phyloP scores from a whole-genome alignment of 257 asterid genomes.

The Solanum dulcamara region DNA sequence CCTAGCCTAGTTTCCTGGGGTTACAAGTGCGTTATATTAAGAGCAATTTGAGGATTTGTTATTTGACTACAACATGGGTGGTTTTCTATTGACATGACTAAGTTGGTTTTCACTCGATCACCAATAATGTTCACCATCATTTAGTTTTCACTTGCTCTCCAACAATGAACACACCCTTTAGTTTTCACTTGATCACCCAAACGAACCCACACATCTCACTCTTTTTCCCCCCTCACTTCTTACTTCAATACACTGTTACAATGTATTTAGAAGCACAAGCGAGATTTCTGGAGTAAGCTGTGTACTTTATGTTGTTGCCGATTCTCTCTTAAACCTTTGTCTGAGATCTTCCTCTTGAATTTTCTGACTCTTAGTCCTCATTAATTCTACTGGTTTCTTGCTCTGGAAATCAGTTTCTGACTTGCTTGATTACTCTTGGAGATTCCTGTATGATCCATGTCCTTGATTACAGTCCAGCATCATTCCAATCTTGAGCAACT shows the following conservation, averaged over 20 bases:
- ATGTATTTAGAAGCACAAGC: not conserved
- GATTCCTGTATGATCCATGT: not conserved
- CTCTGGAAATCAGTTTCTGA: not conserved
- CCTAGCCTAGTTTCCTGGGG: not conserved
- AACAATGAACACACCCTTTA: not conserved
- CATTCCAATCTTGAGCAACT: not conserved
- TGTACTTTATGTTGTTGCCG: not conserved
- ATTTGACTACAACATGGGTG: not conserved
- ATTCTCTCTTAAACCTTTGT: not conserved
- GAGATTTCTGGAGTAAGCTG: not conserved
- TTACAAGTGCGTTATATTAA: not conserved
- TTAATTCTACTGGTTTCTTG: not conserved
- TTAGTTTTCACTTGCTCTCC: not conserved
- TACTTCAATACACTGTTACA: not conserved
- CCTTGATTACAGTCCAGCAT: not conserved
- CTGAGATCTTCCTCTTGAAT: not conserved
- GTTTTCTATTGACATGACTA: not conserved
- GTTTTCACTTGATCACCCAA: not conserved
- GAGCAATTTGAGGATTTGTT: not conserved
- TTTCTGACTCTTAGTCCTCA: not conserved
- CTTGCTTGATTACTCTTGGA: not conserved
- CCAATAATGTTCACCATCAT: not conserved
- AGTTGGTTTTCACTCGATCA: not conserved
- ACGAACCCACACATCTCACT: not conserved
- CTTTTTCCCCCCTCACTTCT: not conserved